Percentiles rank a stretch among this genome's conserved stretches.
These are phyloP conservation scores for Cryptococcus sp. DNA, from an alignment of 1,284 basidiomycete species.

Conservation along the genomic window DNA sequence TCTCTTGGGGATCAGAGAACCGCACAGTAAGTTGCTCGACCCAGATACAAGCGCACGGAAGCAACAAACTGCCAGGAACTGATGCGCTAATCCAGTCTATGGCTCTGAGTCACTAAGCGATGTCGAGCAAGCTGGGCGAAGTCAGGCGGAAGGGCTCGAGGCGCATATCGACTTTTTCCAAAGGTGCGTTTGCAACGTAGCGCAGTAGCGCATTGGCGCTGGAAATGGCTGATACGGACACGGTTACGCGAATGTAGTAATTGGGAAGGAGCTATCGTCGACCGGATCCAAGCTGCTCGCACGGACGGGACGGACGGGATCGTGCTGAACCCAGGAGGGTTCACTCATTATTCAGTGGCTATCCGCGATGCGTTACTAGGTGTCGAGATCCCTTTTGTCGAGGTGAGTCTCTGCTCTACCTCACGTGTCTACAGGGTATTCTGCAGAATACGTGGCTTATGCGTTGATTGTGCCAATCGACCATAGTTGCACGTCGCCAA, in stretches of 20 bases:
- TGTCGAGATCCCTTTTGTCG: slow-evolving; percentile 47
- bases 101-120: slow-evolving; percentile 46
- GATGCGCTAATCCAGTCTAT: slow-evolving; percentile 36
- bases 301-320: slow-evolving; percentile 38
- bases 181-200: slow-evolving; percentile 10
- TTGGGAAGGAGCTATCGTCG: slow-evolving; percentile 48
- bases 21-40: slow-evolving; percentile 25
- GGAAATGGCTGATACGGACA: slow-evolving; percentile 11
- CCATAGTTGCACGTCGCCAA: slow-evolving; percentile 45
- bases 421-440: no score
- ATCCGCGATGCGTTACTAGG: slow-evolving; percentile 45
- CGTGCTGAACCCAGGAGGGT: slow-evolving; percentile 47
- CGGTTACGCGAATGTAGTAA: slow-evolving; percentile 26
- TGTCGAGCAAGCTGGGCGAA: slow-evolving; percentile 17
- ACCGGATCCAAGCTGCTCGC: slow-evolving; percentile 44
- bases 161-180: slow-evolving; percentile 38
- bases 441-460: not conserved
- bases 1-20: slow-evolving; percentile 49
- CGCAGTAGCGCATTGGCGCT: no score
- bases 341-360: slow-evolving; percentile 48
- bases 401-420: slow-evolving; percentile 24
- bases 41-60: not conserved
- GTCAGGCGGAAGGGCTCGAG: slow-evolving; percentile 15
- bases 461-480: not conserved
- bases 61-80: no score